A percentile compares a stretch with the other conserved stretches of the same genome.
Conservation (phyloP, 164 flowering plant species). For the Euptelea pleiosperma region DNA sequence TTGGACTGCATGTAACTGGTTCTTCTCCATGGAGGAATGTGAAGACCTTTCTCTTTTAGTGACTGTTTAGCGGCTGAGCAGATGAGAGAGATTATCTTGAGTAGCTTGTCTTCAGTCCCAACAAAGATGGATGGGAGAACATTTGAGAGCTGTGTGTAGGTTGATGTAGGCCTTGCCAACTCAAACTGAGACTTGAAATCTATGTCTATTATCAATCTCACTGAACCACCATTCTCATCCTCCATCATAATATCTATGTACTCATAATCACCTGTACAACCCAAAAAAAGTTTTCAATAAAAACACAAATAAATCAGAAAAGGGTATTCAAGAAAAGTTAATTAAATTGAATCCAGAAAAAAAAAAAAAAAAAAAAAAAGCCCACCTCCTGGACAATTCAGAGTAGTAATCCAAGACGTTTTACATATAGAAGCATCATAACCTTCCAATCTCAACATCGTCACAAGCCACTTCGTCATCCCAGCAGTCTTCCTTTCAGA, state of each 20-base stretch:
- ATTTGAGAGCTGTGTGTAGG: conserved; percentile 38
- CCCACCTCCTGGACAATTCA: conserved; percentile 39
- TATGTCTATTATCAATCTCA: conserved; percentile 52
- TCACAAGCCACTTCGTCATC: conserved; percentile 38
- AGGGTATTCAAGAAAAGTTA: not conserved
- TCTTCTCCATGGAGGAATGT: conserved; percentile 68
- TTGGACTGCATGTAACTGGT: conserved; percentile 50
- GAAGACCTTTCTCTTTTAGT: conserved; percentile 47
- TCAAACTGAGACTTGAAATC: conserved; percentile 70
- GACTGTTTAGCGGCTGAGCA: conserved; percentile 52
- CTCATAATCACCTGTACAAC: conserved; percentile 49
- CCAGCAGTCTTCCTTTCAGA: conserved; percentile 17
- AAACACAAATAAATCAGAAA: not conserved
- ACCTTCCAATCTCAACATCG: conserved; percentile 37
- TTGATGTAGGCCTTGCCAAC: conserved; percentile 54
- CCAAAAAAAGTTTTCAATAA: too few relatives aligned
- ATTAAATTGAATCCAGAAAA: not conserved
- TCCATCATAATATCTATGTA: conserved; percentile 42
- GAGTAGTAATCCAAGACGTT: conserved; percentile 40
- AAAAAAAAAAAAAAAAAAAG: too few relatives aligned
- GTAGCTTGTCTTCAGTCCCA: conserved; percentile 43
- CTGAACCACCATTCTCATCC: conserved; percentile 15
- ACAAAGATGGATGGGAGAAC: conserved; percentile 47
- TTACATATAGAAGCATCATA: conserved; percentile 41
- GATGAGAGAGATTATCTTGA: conserved; percentile 35